Base-by-base conservation (phyloP, 164 flowering plant genomes). In the Cinnamomum chago region DNA sequence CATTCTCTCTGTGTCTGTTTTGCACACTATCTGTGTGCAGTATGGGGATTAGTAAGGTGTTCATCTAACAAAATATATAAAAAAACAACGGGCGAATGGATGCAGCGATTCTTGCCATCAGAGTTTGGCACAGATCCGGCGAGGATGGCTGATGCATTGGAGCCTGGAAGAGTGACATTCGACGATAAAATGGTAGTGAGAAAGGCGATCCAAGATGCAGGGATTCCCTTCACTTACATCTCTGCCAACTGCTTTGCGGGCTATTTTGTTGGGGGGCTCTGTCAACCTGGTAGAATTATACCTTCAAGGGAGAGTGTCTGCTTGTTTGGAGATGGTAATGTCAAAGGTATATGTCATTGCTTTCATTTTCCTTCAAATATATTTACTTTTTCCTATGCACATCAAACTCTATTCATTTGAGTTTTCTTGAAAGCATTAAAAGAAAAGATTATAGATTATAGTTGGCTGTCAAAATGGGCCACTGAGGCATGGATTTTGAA, bases 191-290 rank as follows among this genome's bases (percentile, higher is more conserved):
- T 79, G 81, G 66, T 62, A 50, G 76, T 79, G 40, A 67, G 81
- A 40, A 79, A 75, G 64, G 77, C 81, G 1, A 79, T 79, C 7
- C 75, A 79, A 58, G 76, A 78, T 2, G 81, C 77, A 22, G 72
- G 72, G 27, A 78, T 78, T 15, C 81, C 81, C 50, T 74, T 55
- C 77, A 78, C 81, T n/a, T 78, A 78, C 50, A 60, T 78, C 50
- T 74, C 81, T 1, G 77, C 81, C 70, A 78, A 78, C 69, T 78
- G 81, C 77, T 78, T 78, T 28, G 81, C 77, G 9, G 81, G 81
- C 7, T 78, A 79, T 69, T 75, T 79, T 18, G 64, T 51, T 5
- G 81, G 76, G 2, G 66, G 70, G 30, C 73, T 75, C 2, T 79
- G 74, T 58, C 75, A 79, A 35, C 52, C 62, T 0, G 75, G 78